Base-by-base conservation (phyloP, 148 eudicot species). In the Simmondsia chinensis region DNA sequence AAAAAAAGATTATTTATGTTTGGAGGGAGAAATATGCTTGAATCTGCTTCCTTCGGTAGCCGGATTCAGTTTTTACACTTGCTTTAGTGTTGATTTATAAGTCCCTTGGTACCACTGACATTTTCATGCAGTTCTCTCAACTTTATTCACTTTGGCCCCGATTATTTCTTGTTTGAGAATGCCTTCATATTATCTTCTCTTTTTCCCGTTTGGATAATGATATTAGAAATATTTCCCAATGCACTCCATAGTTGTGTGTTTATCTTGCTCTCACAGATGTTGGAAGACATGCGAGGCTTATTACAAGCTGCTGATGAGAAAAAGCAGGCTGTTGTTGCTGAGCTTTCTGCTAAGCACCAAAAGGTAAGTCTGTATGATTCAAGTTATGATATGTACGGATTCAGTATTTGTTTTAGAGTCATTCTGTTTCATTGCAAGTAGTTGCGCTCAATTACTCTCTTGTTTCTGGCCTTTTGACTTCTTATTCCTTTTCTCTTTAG, bases 271-370 rank as follows among this genome's bases (percentile, higher is more conserved):
- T 21, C 40, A 33, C 67, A 93, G 99, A 82, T 77, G 96, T 52
- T 86, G 52, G 89, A 75, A 59, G 74, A 86, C 65, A 63, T 79
- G 82, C 69, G 57, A 49, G 72, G 71, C 39, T 62, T 59, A 44
- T 65, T 86, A 50, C 71, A 68, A 75, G 69, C 72, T 61, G 94
- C 86, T 9, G 99, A 93, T 29, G 94, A 86, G 35, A 91, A 86
- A 64, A 65, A 60, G 52, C 83, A 72, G 64, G 74, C 74, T 63
- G 72, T 82, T 49, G 40, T 82, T 54, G 66, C 66, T 47, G 99
- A 93, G 64, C 69, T 93, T 51, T 74, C 89, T 50, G 69, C 74
- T 36, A 86, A 82, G 59, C 89, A 86, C 59, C 94, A 82, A 57
- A 82, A 91, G 82, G 99, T 93, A 59, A 59, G 28, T 46, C 34